These are phyloP conservation scores for Fusarium anthophilum DNA, from an alignment of 2,329 filamentous ascomycete species.

Conservation along the genomic window DNA sequence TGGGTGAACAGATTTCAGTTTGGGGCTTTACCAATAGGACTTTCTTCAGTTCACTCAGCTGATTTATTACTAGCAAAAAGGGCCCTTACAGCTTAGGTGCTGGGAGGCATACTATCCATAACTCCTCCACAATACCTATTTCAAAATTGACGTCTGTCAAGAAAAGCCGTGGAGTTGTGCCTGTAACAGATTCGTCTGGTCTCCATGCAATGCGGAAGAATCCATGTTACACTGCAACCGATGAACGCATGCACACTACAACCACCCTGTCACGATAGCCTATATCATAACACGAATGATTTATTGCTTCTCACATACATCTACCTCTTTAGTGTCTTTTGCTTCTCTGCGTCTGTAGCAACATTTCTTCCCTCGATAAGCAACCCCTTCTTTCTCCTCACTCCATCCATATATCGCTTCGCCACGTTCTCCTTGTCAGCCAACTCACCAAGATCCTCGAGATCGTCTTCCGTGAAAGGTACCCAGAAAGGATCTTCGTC, in stretches of 20 bases:
- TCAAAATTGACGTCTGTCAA: not conserved
- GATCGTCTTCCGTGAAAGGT: conserved; percentile 92
- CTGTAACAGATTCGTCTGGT: not conserved
- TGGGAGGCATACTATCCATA: not conserved
- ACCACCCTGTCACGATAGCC: not conserved
- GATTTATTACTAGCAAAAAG: not conserved
- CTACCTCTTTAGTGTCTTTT: conserved; percentile 73
- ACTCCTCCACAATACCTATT: not conserved
- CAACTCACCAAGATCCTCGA: conserved; percentile 94
- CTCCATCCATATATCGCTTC: conserved; percentile 93
- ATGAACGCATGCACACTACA: not conserved
- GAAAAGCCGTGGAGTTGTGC: not conserved
- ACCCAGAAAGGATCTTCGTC: conserved; percentile 99
- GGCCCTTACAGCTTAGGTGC: not conserved
- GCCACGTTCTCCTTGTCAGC: conserved; percentile 96
- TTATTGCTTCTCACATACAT: not conserved
- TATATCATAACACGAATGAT: conserved; percentile 13
- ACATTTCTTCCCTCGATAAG: conserved; percentile 81
- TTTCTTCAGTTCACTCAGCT: not conserved
- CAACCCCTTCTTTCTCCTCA: conserved; percentile 87
- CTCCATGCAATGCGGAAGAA: not conserved
- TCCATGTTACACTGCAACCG: not conserved
- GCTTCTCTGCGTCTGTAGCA: conserved; percentile 92
- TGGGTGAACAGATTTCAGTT: not conserved
- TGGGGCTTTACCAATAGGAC: not conserved